These are phyloP conservation scores for Aspergillus leporis DNA, from an alignment of 495 filamentous ascomycete genomes.

Conservation along the genomic window DNA sequence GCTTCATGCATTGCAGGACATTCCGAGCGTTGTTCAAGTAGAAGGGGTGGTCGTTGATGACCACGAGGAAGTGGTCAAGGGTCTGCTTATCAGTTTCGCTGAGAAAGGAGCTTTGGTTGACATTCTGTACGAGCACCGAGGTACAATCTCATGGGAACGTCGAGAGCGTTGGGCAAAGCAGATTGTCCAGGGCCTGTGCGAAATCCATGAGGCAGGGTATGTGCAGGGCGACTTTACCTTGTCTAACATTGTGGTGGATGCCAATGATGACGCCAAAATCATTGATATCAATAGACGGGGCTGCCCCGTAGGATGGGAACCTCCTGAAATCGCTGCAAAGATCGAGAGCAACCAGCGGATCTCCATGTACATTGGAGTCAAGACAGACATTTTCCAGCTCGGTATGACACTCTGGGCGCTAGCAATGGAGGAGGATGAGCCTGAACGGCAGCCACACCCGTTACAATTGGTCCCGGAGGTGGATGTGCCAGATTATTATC, in stretches of 20 bases:
- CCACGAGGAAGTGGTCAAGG: constrained; percentile 71
- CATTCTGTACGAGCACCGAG: constrained; percentile 75
- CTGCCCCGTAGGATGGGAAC: constrained; percentile 97
- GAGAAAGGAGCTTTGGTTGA: constrained; percentile 88
- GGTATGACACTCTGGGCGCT: constrained; percentile 98
- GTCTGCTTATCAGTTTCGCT: constrained; percentile 86
- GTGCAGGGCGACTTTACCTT: constrained; percentile 97
- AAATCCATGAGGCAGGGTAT: constrained; percentile 95
- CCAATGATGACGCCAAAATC: constrained; percentile 82
- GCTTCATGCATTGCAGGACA: constrained; percentile 71
- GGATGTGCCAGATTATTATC: constrained; percentile 60
- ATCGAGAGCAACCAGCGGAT: constrained; percentile 92
- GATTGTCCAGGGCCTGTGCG: constrained; percentile 84
- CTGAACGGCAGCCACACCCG: constrained; percentile 77
- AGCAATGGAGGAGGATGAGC: constrained; percentile 84
- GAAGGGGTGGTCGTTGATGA: constrained; percentile 90
- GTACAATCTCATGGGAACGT: constrained; percentile 64
- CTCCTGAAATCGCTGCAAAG: constrained; percentile 83
- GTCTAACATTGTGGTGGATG: constrained; percentile 94
- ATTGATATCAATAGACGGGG: constrained; percentile 98
- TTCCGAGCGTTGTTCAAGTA: constrained; percentile 80
- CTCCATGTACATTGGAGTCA: constrained; percentile 97
- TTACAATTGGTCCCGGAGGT: constrained; percentile 49
- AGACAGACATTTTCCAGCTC: constrained; percentile 92
- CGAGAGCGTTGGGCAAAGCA: constrained; percentile 92